Conservation (phyloP, 73 alveolate species). For the Paraurostyla sp. region DNA sequence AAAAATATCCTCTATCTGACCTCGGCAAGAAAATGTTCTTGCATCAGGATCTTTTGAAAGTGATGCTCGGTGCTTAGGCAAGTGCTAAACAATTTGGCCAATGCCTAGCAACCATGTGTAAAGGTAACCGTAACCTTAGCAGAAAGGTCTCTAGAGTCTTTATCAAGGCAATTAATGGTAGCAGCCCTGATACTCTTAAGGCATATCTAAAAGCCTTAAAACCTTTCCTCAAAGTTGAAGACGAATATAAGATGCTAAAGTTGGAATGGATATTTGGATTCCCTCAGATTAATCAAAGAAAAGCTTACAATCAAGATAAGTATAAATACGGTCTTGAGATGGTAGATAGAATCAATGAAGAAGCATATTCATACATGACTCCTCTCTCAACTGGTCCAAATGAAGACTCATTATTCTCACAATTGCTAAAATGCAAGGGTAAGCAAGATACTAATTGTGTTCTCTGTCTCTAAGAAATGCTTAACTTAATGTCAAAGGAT, state of each 20-base stretch:
- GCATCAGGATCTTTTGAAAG: conserved; percentile 33
- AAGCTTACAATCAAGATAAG: conserved; percentile 34
- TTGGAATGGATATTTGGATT: conserved; percentile 82
- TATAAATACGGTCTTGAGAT: conserved; percentile 45
- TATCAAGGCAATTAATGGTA: conserved; percentile 73
- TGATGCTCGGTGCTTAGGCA: conserved; percentile 52
- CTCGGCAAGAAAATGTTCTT: conserved; percentile 34
- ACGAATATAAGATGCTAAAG: conserved; percentile 48
- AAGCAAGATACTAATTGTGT: conserved; percentile 63
- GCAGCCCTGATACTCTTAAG: conserved; percentile 70
- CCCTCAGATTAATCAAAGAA: background rate
- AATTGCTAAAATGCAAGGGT: conserved; percentile 71
- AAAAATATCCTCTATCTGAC: conserved; percentile 10
- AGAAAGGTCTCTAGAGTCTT: conserved; percentile 63
- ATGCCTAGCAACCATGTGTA: conserved; percentile 70
- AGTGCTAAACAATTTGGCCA: conserved; percentile 65
- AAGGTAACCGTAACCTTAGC: conserved; percentile 58
- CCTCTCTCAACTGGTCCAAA: conserved; percentile 20
- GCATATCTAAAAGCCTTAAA: conserved; percentile 66
- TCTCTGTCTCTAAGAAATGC: conserved; percentile 61
- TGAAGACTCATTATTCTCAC: conserved; percentile 56
- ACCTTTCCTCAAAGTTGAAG: conserved; percentile 73
- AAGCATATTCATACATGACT: conserved; percentile 45
- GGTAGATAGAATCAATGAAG: conserved; percentile 43
- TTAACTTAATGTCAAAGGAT: conserved; percentile 63